Evolutionary conservation across 169 alveolate species (phyloP), one percentile per base, ranked within the genome.

Genomic region (Plasmodium blacklocki): DNA sequence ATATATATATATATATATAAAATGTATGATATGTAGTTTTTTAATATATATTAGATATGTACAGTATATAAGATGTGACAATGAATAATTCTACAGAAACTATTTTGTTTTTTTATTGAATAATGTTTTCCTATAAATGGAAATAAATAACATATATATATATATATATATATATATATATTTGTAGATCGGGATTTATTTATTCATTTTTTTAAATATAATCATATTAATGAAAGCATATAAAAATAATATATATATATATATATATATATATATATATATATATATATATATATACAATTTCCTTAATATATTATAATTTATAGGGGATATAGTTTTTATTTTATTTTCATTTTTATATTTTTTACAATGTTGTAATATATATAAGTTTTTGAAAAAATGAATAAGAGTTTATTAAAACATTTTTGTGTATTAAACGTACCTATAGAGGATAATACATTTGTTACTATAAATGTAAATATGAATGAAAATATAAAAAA

Each of bases 401-500:
- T 80, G 90, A 60, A 56, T 39, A 45, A 26, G 45, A 66, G 45
- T 32, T 32, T 80, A 26, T 54, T 80, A 72, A 71, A 59, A 12
- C 71, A 80, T 47, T 67, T 80, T 50, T 80, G 83, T 26, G 58
- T 80, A 26, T 54, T 80, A 54, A 80, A 26, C 50, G 45, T 80
- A 64, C 58, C 80, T 23, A 50, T 43, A 23, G 80, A 80, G 45
- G 83, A 80, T 23, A 80, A 80, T 14, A 83, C 90, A 23, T 66
- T 80, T 67, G 50, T 60, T 19, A 80, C 80, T 15, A 26, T 80
- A 52, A 80, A 80, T 67, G 90, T 80, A 80, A 80, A 19, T 18
- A 15, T 3, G 14, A 52, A 52, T 52, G 19, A 52, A 52, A 14
- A 15, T 15, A 14, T 14, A 11, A 52, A 52, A 9, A 29, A 12